Percentiles rank a stretch among this genome's conserved stretches.
Evolutionary conservation across 2,329 filamentous ascomycete genomes (phyloP).

Genomic region (Fusarium azukiicola): DNA sequence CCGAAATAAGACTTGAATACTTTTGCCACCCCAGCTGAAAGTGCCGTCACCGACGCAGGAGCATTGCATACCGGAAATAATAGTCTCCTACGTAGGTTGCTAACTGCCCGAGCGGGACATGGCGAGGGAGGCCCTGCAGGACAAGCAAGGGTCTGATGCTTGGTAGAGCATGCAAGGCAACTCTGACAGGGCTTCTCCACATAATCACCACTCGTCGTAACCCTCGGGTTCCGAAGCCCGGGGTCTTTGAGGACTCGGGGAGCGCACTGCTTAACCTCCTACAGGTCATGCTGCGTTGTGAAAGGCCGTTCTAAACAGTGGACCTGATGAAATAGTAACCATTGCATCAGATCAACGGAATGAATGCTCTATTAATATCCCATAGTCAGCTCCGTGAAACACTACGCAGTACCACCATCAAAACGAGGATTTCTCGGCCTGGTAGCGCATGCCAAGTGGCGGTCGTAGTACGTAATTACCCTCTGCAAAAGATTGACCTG

Average conservation of each 20-base stretch:
- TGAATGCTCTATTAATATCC: too few species aligned
- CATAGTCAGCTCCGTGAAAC: not conserved
- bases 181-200: constrained; percentile 52
- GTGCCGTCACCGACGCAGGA: constrained; percentile 31
- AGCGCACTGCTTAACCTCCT: constrained; percentile 50
- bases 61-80: too few species aligned
- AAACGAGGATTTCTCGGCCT: constrained; percentile 26
- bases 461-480: constrained; percentile 25
- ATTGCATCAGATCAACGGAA: constrained; percentile 35
- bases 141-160: not conserved
- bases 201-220: constrained; percentile 34
- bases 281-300: constrained; percentile 36
- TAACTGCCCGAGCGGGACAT: not conserved
- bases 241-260: constrained; percentile 22
- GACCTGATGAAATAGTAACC: constrained; percentile 38
- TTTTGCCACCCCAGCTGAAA: too few species aligned
- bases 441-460: constrained; percentile 49
- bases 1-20: too few species aligned
- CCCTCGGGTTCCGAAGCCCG: constrained; percentile 21
- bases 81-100: too few species aligned
- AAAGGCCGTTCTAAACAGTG: constrained; percentile 10
- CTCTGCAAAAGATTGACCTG: constrained; percentile 37
- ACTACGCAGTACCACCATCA: not conserved
- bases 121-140: too few species aligned
- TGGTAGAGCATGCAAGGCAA: constrained; percentile 42